These are phyloP conservation scores for Trichosporon sp. DNA, from an alignment of 1,284 basidiomycete species.

Conservation along the genomic window DNA sequence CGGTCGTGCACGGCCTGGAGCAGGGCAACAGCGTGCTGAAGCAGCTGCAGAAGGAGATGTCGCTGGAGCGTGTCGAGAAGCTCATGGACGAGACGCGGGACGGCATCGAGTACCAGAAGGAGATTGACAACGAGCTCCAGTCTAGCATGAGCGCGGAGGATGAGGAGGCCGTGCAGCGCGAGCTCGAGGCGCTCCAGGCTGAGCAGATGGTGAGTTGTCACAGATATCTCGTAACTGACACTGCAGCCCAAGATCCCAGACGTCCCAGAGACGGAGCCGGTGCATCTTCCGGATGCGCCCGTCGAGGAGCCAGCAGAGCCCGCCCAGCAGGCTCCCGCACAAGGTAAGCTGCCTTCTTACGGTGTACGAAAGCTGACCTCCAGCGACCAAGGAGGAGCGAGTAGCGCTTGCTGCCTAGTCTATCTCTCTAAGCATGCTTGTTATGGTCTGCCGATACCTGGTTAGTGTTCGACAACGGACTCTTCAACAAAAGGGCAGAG, in stretches of 20 bases:
- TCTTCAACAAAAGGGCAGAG: no score
- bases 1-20: constrained; percentile 86
- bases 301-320: constrained; percentile 56
- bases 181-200: constrained; percentile 70
- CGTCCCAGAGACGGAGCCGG: constrained; percentile 41
- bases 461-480: no score
- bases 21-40: constrained; percentile 92
- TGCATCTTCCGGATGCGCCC: constrained; percentile 62
- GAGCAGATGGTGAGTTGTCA: constrained; percentile 58
- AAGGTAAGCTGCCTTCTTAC: neutral
- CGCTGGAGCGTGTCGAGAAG: constrained; percentile 86
- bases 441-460: no score
- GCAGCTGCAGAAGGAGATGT: constrained; percentile 92
- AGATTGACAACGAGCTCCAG: constrained; percentile 85
- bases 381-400: constrained; percentile 49
- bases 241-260: constrained; percentile 43
- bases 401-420: constrained; percentile 59
- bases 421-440: neutral
- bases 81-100: constrained; percentile 89
- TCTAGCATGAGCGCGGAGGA: constrained; percentile 83
- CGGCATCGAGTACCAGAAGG: constrained; percentile 89
- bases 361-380: constrained; percentile 18
- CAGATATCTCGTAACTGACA: neutral
- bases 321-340: constrained; percentile 28
- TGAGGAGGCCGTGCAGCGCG: constrained; percentile 87